Conservation (phyloP, 2,329 filamentous ascomycete species). For the Cladosporium sp. region DNA sequence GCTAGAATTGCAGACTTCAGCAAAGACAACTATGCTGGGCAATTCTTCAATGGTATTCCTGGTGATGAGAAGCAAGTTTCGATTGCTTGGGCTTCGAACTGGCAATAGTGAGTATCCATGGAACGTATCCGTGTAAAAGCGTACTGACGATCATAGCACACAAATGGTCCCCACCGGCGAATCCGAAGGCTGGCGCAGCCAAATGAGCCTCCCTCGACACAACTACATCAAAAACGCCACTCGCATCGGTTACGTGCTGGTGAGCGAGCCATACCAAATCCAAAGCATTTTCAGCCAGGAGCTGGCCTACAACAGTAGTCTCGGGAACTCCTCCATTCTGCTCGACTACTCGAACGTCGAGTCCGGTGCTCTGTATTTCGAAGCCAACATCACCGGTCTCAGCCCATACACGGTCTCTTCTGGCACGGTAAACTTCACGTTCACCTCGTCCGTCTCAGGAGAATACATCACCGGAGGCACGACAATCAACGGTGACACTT, state of each 20-base stretch:
- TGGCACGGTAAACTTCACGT: constrained; percentile 50
- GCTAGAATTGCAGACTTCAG: constrained; percentile 29
- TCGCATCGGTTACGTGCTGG: constrained; percentile 49
- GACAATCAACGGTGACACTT: constrained; percentile 47
- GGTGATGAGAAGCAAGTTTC: constrained; percentile 41
- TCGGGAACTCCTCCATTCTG: constrained; percentile 47
- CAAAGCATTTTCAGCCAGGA: constrained; percentile 43
- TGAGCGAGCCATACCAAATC: constrained; percentile 49
- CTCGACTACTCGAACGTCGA: constrained; percentile 49
- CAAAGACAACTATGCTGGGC: constrained; percentile 53
- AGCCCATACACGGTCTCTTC: constrained; percentile 22
- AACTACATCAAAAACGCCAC: constrained; percentile 51
- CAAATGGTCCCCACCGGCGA: constrained; percentile 49
- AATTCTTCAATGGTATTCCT: constrained; percentile 51
- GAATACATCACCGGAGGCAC: constrained; percentile 50
- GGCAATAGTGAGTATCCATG: constrained; percentile 45
- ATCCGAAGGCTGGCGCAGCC: constrained; percentile 50
- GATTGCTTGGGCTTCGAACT: constrained; percentile 57
- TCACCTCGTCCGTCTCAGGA: constrained; percentile 46
- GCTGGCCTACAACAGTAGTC: constrained; percentile 41
- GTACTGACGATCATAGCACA: constrained; percentile 22
- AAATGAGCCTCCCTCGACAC: constrained; percentile 50
- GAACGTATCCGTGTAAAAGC: neutral
- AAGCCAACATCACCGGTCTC: constrained; percentile 49
- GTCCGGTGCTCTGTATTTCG: constrained; percentile 52